Evolutionary conservation across 768 basidiomycete species (phyloP), one percentile per base, ranked within the genome.

Genomic region (Pulveroboletus sp.): DNA sequence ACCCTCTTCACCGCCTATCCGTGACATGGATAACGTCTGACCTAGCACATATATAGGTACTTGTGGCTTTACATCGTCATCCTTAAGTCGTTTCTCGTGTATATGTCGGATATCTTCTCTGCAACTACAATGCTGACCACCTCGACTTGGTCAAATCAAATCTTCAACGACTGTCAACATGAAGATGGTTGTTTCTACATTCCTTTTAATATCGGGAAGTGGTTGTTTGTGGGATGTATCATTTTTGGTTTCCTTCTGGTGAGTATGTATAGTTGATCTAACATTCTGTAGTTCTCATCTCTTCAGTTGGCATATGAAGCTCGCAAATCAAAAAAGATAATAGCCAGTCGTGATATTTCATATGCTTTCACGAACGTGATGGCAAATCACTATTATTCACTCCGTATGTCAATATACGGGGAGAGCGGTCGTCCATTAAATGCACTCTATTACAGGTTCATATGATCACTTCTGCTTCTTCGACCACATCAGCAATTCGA

Each of bases 391-490:
- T 98, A 97, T 70, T 97, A 96, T 71, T 93, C 91, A 36, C 83
- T 97, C 38, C 83, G 93, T 93, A 69, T 55, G 90, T 74, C 11
- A 17, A 26, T n/a, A 27, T n/a, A 27, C 28, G 21, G 33, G 15
- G 14, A 27, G 12, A 1, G 21, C 11, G 37, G 7, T 30, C 37
- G 39, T 33, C 33, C 17, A 42, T 38, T 31, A 35, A 38, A 10
- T 27, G 3, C 9, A 30, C 30, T 44, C 6, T 37, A 30, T 39
- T 31, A 8, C 61, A 94, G 93, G 90, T 46, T 92, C 89, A 37
- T 99, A 97, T 69, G 86, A 95, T 67, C 90, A 95, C 67, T 97
- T 97, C 68, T 98, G 96, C 70, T 93, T 99, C 76, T 98, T 98
- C 67, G 86, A 89, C 59, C 93, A 97, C 59, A 96, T 99, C 70